Evolutionary conservation across 2,329 filamentous ascomycete genomes (phyloP), one percentile per base, ranked within the genome.

Genomic region (Fusarium compactum): DNA sequence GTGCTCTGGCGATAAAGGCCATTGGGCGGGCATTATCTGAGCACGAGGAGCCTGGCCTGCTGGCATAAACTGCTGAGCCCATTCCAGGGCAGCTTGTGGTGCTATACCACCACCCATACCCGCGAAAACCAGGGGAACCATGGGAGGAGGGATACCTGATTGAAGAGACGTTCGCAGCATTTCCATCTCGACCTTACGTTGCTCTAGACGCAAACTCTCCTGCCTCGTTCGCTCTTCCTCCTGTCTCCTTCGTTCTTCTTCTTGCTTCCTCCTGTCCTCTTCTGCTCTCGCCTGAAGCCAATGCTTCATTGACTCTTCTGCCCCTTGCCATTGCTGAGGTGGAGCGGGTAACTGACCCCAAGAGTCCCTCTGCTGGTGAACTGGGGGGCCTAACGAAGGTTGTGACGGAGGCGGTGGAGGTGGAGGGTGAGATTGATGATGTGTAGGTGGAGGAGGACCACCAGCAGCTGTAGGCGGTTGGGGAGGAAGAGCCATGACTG

Each of bases 111-210:
- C 72, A 47, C 87, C 87, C 85, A 93, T 90, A 45, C 90, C 90
- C 15, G 90, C 88, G 79, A 95, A 94, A 25, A 95, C 89, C 63
- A 93, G 82, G 9, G 92, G 92, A 27, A 94, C 86, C 85, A 94
- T 88, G 38, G 90, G 86, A 15, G 92, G 91, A 12, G 92, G 92
- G 53, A 95, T 89, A 14, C 92, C 91, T 40, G 90, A 89, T 57
- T 86, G 84, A 56, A 94, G 78, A 4, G 91, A 92, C 24, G 91
- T 89, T 58, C 87, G 84, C 61, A 95, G 80, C 80, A 95, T 94
- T 47, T 89, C 89, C 76, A 91, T 87, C 79, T 94, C 92, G 59
- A 93, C 85, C 74, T 86, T 90, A 48, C 92, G 85, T 80, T 92
- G 91, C 80, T 94, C 92, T 32, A 94, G 80, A 27, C 89, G 89